phyloP scores from a whole-genome alignment of 495 filamentous ascomycete genomes.

The Cryomyces antarcticus region DNA sequence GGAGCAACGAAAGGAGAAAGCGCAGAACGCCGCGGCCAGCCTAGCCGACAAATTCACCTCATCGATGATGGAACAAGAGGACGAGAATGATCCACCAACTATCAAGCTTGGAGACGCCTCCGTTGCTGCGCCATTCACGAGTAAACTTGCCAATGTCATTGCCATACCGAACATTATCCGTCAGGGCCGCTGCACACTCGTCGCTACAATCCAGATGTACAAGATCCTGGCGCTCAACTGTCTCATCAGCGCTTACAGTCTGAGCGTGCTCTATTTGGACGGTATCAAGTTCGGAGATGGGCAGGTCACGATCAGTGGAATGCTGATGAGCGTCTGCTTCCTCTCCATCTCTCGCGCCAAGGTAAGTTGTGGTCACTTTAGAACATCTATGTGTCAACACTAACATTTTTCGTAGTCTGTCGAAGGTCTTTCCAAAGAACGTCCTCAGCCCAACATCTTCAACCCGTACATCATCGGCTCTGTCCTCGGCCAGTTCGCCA shows the following conservation, averaged over 20 bases:
- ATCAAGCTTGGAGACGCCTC: conserved; percentile 97
- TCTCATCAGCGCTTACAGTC: conserved; percentile 91
- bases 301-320: conserved; percentile 95
- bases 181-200: conserved; percentile 88
- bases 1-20: conserved; percentile 40
- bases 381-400: neutral
- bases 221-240: conserved; percentile 98
- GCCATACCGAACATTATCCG: conserved; percentile 97
- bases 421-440: conserved; percentile 87
- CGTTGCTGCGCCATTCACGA: conserved; percentile 91
- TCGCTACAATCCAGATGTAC: conserved; percentile 99
- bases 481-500: conserved; percentile 90
- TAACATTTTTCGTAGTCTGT: conserved; percentile 38
- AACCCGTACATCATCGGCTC: conserved; percentile 97
- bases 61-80: conserved; percentile 79
- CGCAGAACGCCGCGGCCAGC: conserved; percentile 47
- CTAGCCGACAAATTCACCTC: conserved; percentile 74
- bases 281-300: conserved; percentile 99
- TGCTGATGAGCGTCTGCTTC: conserved; percentile 99
- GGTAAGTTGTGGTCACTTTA: conserved; percentile 21
- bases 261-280: conserved; percentile 89
- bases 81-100: conserved; percentile 77
- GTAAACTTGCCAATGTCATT: conserved; percentile 90
- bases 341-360: conserved; percentile 87
- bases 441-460: conserved; percentile 96